These are phyloP conservation scores for Gastrolobium villosum DNA, from an alignment of 306 rosid species.

Conservation along the genomic window DNA sequence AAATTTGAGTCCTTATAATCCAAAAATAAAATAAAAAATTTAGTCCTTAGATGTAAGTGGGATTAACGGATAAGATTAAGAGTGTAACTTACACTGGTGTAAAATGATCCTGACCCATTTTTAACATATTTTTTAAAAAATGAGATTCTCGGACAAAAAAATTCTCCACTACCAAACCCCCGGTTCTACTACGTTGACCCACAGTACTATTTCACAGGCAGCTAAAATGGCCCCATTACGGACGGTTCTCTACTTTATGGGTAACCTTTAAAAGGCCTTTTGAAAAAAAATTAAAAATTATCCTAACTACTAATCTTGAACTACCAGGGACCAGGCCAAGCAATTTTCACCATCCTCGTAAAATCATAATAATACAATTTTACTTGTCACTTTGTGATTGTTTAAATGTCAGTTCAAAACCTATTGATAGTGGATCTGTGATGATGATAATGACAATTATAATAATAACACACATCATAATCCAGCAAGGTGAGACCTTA, in stretches of 20 bases:
- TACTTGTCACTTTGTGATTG: conserved; percentile 18
- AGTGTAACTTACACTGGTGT: too few species aligned
- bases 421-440: conserved; percentile 25
- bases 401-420: conserved; percentile 9
- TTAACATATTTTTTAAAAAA: too few species aligned
- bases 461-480: conserved; percentile 25
- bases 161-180: too few species aligned
- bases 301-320: conserved; percentile 36
- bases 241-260: conserved; percentile 32
- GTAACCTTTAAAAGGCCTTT: conserved; percentile 1
- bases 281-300: neutral
- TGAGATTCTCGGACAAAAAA: too few species aligned
- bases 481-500: conserved; percentile 43
- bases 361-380: neutral
- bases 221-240: conserved; percentile 29
- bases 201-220: conserved; percentile 5
- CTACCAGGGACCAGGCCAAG: conserved; percentile 34
- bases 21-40: too few species aligned
- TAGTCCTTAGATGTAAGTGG: too few species aligned
- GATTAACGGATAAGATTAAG: too few species aligned
- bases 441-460: conserved; percentile 28
- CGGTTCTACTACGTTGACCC: neutral
- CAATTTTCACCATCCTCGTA: conserved; percentile 8
- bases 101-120: too few species aligned
- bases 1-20: too few species aligned